phyloP scores from a whole-genome alignment of 441 rosid species.

The Bruguiera hainesii region DNA sequence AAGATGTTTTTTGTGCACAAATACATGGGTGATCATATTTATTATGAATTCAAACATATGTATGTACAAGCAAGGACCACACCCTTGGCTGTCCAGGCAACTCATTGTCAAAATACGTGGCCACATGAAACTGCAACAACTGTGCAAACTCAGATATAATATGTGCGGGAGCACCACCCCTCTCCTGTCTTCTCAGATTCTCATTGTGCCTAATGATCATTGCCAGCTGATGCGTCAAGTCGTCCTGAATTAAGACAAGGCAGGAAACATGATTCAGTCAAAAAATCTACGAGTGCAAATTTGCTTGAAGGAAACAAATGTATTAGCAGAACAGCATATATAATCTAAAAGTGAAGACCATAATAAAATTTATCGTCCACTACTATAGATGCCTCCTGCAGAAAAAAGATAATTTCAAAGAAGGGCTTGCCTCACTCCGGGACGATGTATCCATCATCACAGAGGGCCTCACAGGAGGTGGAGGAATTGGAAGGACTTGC shows the following conservation, averaged over 20 bases:
- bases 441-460: slow-evolving; percentile 99
- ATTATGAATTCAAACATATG: background rate
- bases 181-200: slow-evolving; percentile 86
- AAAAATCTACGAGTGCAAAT: background rate
- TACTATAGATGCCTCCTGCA: background rate
- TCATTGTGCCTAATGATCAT: slow-evolving; percentile 96
- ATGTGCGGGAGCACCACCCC: slow-evolving; percentile 98
- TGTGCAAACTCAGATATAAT: slow-evolving; percentile 97
- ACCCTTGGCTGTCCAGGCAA: slow-evolving; percentile 99
- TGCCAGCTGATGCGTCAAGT: slow-evolving; percentile 93
- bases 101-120: slow-evolving; percentile 98
- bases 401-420: background rate
- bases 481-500: slow-evolving; percentile 97
- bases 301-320: background rate
- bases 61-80: slow-evolving; percentile 14
- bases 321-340: too few relatives aligned
- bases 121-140: slow-evolving; percentile 92
- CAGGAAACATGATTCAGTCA: slow-evolving; percentile 17
- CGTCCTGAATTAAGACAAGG: slow-evolving; percentile 62
- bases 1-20: background rate
- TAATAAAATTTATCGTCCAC: background rate
- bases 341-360: too few relatives aligned
- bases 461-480: slow-evolving; percentile 99
- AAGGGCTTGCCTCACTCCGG: slow-evolving; percentile 83
- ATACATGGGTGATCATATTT: too few relatives aligned